A percentile compares a stretch with the other conserved stretches of the same genome.
Conservation (phyloP, 2,329 filamentous ascomycete genomes). For the Alternaria alternata region DNA sequence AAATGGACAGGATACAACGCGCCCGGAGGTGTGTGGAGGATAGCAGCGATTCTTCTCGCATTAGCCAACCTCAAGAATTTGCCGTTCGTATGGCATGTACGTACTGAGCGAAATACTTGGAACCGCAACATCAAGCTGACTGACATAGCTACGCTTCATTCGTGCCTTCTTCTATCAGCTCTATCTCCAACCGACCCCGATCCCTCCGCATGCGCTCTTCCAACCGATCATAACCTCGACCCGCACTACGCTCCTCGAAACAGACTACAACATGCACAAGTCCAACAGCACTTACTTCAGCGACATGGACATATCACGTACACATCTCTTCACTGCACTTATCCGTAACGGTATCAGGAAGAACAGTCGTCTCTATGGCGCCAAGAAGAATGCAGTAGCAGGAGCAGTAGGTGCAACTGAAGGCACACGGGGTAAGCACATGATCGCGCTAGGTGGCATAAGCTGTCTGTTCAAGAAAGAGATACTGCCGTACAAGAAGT, state of each 20-base stretch:
- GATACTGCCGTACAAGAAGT: slow-evolving; percentile 55
- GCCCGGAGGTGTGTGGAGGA: slow-evolving; percentile 47
- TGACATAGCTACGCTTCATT: slow-evolving; percentile 55
- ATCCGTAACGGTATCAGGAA: slow-evolving; percentile 56
- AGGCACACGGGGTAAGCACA: slow-evolving; percentile 35
- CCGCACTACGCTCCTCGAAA: slow-evolving; percentile 75
- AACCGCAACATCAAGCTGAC: slow-evolving; percentile 15
- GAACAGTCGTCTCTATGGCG: slow-evolving; percentile 31
- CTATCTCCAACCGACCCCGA: slow-evolving; percentile 53
- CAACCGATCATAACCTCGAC: slow-evolving; percentile 72
- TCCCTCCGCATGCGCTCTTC: slow-evolving; percentile 72
- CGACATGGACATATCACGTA: slow-evolving; percentile 84
- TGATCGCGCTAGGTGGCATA: slow-evolving; percentile 58
- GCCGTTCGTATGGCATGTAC: slow-evolving; percentile 78
- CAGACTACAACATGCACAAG: slow-evolving; percentile 87
- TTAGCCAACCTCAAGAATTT: slow-evolving; percentile 75
- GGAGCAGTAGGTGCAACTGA: slow-evolving; percentile 27
- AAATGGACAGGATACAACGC: slow-evolving; percentile 40
- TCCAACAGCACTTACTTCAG: slow-evolving; percentile 86
- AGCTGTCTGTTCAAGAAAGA: slow-evolving; percentile 59
- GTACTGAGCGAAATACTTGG: slow-evolving; percentile 38
- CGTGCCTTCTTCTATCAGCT: slow-evolving; percentile 58
- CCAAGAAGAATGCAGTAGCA: slow-evolving; percentile 28
- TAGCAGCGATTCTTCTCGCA: slow-evolving; percentile 44
- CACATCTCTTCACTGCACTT: slow-evolving; percentile 73